phyloP scores from a whole-genome alignment of 1,284 basidiomycete species.

The Malassezia vespertilionis region DNA sequence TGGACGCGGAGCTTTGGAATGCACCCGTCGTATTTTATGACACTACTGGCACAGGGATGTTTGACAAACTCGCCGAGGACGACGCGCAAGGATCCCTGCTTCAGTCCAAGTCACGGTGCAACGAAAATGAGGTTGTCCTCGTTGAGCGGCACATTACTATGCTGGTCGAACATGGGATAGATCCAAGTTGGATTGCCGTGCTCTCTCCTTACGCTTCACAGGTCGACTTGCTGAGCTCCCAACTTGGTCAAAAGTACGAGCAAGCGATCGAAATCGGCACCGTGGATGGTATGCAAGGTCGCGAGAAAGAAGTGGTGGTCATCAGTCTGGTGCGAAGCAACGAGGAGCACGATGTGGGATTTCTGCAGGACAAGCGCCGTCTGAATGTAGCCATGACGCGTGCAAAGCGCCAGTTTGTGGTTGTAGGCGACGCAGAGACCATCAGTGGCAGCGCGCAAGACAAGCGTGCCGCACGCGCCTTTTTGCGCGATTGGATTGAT shows the following conservation, averaged over 20 bases:
- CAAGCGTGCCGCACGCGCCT: slow-evolving; percentile 7
- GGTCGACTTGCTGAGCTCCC: slow-evolving; percentile 56
- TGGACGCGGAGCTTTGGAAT: slow-evolving; percentile 56
- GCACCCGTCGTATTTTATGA: slow-evolving; percentile 84
- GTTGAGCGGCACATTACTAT: slow-evolving; percentile 70
- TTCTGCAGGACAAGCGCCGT: slow-evolving; percentile 35
- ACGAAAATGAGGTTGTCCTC: slow-evolving; percentile 81
- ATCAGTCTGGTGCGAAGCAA: slow-evolving; percentile 38
- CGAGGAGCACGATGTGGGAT: slow-evolving; percentile 30
- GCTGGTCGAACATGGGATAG: slow-evolving; percentile 63
- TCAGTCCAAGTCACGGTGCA: slow-evolving; percentile 51
- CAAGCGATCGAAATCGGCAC: slow-evolving; percentile 35
- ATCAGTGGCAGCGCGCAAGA: slow-evolving; percentile 14
- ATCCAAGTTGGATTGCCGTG: slow-evolving; percentile 67
- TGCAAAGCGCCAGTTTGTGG: slow-evolving; percentile 36
- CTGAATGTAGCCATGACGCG: slow-evolving; percentile 45
- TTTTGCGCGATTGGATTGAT: slow-evolving; percentile 17
- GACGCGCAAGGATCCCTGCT: slow-evolving; percentile 7
- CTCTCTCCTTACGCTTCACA: slow-evolving; percentile 65
- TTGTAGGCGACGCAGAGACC: slow-evolving; percentile 40
- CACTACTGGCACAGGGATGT: slow-evolving; percentile 49
- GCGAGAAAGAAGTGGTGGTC: slow-evolving; percentile 43
- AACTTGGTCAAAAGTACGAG: slow-evolving; percentile 49
- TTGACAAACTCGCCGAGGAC: slow-evolving; percentile 20
- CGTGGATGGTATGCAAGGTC: slow-evolving; percentile 41